These are phyloP conservation scores for Mucor racemosus DNA, from an alignment of 371 early-diverging fungal species.

Conservation along the genomic window DNA sequence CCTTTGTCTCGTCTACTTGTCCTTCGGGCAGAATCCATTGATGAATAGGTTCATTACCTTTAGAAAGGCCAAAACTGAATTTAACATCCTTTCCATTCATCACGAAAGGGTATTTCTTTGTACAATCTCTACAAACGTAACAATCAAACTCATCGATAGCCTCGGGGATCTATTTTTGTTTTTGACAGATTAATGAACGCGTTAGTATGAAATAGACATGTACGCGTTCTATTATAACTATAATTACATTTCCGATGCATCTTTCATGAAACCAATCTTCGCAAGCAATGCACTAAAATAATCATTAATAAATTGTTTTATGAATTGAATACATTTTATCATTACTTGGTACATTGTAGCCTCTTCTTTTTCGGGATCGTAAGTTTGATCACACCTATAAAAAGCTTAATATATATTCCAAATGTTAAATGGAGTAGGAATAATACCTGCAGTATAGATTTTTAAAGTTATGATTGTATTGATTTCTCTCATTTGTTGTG, in stretches of 20 bases:
- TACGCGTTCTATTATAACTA: neutral
- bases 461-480: constrained; percentile 80
- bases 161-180: constrained; percentile 57
- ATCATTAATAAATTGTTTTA: neutral
- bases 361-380: constrained; percentile 76
- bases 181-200: constrained; percentile 7
- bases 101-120: constrained; percentile 63
- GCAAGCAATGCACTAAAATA: constrained; percentile 74
- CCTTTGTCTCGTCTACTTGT: neutral
- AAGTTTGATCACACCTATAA: constrained; percentile 69
- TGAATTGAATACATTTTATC: neutral
- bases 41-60: constrained; percentile 22
- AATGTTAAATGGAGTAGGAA: neutral
- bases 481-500: constrained; percentile 63
- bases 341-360: constrained; percentile 75
- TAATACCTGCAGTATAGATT: constrained; percentile 80
- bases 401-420: neutral
- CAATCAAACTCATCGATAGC: constrained; percentile 72
- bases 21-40: constrained; percentile 32
- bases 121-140: constrained; percentile 81
- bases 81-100: constrained; percentile 49
- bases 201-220: neutral
- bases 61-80: constrained; percentile 57
- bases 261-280: constrained; percentile 88
- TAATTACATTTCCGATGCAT: constrained; percentile 74